Evolutionary conservation across 2,329 filamentous ascomycete genomes (phyloP).

Genomic region (Calonectria pseudoturangicola): DNA sequence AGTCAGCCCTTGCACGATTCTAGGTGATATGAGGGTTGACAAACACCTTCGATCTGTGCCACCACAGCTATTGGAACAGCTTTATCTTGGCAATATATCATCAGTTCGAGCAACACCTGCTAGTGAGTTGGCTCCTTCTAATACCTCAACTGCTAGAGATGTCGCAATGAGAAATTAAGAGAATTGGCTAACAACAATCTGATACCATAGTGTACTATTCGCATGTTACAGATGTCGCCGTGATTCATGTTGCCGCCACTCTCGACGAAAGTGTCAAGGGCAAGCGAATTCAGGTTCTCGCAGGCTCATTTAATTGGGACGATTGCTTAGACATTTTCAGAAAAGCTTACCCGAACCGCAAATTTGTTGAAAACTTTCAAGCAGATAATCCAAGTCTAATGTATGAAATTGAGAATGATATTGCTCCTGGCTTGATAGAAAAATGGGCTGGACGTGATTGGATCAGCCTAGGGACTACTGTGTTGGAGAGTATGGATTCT

Average conservation of each 20-base stretch:
- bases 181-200: not conserved
- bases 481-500: constrained; percentile 41
- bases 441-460: constrained; percentile 50
- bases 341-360: constrained; percentile 30
- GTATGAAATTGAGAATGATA: constrained; percentile 45
- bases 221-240: constrained; percentile 46
- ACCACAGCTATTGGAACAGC: constrained; percentile 45
- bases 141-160: not conserved
- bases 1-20: constrained; percentile 42
- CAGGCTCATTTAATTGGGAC: constrained; percentile 46
- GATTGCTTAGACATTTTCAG: constrained; percentile 42
- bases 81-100: constrained; percentile 43
- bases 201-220: constrained; percentile 46
- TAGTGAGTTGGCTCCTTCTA: constrained; percentile 27
- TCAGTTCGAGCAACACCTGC: constrained; percentile 35
- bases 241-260: constrained; percentile 44
- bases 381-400: constrained; percentile 37
- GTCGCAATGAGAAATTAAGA: too few relatives aligned
- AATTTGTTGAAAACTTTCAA: constrained; percentile 43
- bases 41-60: constrained; percentile 46
- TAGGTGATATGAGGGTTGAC: constrained; percentile 39
- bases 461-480: constrained; percentile 36
- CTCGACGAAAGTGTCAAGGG: constrained; percentile 43
- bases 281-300: constrained; percentile 39
- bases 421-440: constrained; percentile 34